Conservation (phyloP, 176 grass and related monocot genomes). For the Cocos nucifera region DNA sequence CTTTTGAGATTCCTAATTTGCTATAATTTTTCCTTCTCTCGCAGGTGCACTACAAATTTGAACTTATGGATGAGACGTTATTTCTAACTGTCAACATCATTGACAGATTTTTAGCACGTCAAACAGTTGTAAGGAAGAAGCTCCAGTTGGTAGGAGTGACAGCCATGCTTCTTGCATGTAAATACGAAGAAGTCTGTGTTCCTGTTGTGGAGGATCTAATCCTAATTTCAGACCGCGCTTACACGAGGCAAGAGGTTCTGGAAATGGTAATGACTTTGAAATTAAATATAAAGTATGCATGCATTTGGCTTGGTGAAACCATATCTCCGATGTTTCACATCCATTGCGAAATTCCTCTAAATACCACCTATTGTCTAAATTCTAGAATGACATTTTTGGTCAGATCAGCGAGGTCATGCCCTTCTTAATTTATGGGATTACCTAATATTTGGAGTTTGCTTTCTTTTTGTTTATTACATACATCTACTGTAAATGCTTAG, state of each 20-base stretch:
- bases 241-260: conserved; percentile 37
- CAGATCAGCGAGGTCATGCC: too few species aligned
- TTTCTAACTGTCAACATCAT: conserved; percentile 70
- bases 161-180: conserved; percentile 77
- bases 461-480: too few species aligned
- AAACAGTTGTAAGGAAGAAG: conserved; percentile 38
- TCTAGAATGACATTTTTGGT: too few species aligned
- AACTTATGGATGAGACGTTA: conserved; percentile 68
- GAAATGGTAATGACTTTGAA: conserved; percentile 28
- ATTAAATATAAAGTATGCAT: too few species aligned
- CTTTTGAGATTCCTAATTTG: background rate
- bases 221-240: conserved; percentile 35
- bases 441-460: too few species aligned
- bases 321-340: too few species aligned
- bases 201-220: conserved; percentile 64
- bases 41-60: conserved; percentile 51
- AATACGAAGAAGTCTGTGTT: conserved; percentile 78
- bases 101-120: conserved; percentile 52
- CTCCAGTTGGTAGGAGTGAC: conserved; percentile 65
- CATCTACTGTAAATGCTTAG: too few species aligned
- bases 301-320: too few species aligned
- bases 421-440: too few species aligned
- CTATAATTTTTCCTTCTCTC: background rate
- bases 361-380: too few species aligned
- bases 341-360: too few species aligned